A percentile compares a stretch with the other conserved stretches of the same genome.
These are phyloP conservation scores for Cladosporium sp. DNA, from an alignment of 2,329 filamentous ascomycete species.

Conservation along the genomic window DNA sequence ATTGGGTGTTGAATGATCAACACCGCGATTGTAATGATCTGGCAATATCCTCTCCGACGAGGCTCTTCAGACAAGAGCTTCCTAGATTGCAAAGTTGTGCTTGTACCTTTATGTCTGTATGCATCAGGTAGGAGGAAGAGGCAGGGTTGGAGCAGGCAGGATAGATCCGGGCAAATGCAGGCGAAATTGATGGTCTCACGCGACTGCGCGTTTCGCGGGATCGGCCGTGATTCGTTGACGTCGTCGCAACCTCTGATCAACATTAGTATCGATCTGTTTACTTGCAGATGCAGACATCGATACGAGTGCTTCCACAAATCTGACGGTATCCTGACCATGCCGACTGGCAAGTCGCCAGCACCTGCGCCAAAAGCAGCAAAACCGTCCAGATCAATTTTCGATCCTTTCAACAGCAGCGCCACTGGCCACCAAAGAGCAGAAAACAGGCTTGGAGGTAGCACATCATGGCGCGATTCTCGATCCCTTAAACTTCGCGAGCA, in stretches of 20 bases:
- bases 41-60: too few relatives aligned
- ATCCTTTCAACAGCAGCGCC: conserved; percentile 93
- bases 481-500: conserved; percentile 65
- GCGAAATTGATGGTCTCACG: neutral
- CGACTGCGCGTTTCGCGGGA: neutral
- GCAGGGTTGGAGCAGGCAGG: too few relatives aligned
- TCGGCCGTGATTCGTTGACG: neutral
- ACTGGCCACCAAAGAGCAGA: conserved; percentile 76
- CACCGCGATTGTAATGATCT: too few relatives aligned
- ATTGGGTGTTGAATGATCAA: too few relatives aligned
- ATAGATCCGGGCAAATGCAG: neutral
- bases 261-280: too few relatives aligned
- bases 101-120: too few relatives aligned
- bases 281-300: too few relatives aligned
- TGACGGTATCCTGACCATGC: neutral
- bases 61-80: too few relatives aligned
- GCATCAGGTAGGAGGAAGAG: too few relatives aligned
- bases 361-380: conserved; percentile 80
- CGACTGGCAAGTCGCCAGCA: neutral
- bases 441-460: conserved; percentile 56
- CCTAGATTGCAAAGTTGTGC: too few relatives aligned
- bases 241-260: neutral
- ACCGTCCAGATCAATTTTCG: conserved; percentile 89
- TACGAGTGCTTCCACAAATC: too few relatives aligned
- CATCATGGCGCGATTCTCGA: conserved; percentile 67